Percentiles rank a stretch among this genome's conserved stretches.
phyloP scores from a whole-genome alignment of 2,329 filamentous ascomycete species.

The Emergomyces orientalis region DNA sequence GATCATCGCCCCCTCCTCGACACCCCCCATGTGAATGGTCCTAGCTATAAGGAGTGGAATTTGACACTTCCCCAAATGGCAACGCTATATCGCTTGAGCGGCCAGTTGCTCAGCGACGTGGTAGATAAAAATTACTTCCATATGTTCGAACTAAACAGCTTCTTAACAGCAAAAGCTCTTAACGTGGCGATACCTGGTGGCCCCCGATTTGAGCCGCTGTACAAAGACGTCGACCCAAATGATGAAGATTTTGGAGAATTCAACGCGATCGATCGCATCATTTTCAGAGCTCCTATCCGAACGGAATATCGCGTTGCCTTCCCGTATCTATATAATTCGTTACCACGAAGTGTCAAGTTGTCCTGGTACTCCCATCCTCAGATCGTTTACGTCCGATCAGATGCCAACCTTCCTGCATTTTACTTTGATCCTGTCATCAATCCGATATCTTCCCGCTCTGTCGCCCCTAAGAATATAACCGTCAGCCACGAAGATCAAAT shows the following conservation, averaged over 20 bases:
- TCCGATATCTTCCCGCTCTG: slow-evolving; percentile 88
- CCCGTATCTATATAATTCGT: slow-evolving; percentile 90
- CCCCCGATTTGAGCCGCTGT: slow-evolving; percentile 89
- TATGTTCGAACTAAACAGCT: slow-evolving; percentile 90
- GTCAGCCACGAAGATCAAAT: slow-evolving; percentile 88
- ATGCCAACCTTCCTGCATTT: slow-evolving; percentile 83
- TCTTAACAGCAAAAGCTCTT: slow-evolving; percentile 89
- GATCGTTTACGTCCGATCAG: slow-evolving; percentile 77
- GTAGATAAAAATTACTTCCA: slow-evolving; percentile 97
- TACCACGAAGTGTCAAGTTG: slow-evolving; percentile 86
- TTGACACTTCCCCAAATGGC: slow-evolving; percentile 91
- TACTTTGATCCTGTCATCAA: slow-evolving; percentile 98
- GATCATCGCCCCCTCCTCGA: slow-evolving; percentile 86
- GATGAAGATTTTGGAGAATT: slow-evolving; percentile 99
- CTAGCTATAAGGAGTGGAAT: slow-evolving; percentile 96
- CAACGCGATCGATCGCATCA: slow-evolving; percentile 98
- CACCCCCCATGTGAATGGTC: slow-evolving; percentile 87
- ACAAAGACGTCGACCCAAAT: slow-evolving; percentile 98
- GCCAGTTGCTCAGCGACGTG: slow-evolving; percentile 80
- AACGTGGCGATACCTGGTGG: slow-evolving; percentile 98
- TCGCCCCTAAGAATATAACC: slow-evolving; percentile 88
- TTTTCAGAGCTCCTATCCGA: slow-evolving; percentile 88
- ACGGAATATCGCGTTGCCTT: slow-evolving; percentile 94
- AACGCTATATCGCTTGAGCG: slow-evolving; percentile 81
- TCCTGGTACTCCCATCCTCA: slow-evolving; percentile 93